A percentile compares a stretch with the other conserved stretches of the same genome.
Conservation (phyloP, 768 basidiomycete genomes). For the Tricholoma sp. region DNA sequence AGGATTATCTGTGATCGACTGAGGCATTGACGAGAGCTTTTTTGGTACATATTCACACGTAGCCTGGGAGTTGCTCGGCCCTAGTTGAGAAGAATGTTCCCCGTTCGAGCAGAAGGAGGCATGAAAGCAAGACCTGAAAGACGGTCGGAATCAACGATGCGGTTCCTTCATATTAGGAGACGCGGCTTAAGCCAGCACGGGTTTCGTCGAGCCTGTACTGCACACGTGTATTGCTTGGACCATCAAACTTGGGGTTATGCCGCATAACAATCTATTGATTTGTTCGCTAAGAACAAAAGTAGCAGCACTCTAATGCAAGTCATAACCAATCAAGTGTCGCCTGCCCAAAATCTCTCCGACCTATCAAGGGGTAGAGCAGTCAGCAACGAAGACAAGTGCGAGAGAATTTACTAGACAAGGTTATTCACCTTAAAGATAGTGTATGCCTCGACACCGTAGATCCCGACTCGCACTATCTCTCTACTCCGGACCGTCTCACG, state of each 20-base stretch:
- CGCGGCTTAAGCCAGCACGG: too few relatives aligned
- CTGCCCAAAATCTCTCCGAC: constrained; percentile 87
- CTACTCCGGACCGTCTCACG: constrained; percentile 55
- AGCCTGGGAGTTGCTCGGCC: too few relatives aligned
- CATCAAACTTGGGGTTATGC: not conserved
- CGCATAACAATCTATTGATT: not conserved
- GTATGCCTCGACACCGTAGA: constrained; percentile 85
- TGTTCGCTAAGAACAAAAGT: not conserved
- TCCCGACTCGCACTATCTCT: constrained; percentile 59
- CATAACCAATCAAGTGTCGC: constrained; percentile 76
- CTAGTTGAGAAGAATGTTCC: too few relatives aligned
- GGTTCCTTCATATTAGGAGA: too few relatives aligned
- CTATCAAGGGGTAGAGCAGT: constrained; percentile 26
- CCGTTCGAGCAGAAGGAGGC: too few relatives aligned
- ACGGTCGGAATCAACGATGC: too few relatives aligned
- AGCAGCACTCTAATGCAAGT: constrained; percentile 41
- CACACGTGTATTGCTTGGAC: not conserved
- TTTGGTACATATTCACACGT: too few relatives aligned
- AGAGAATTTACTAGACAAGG: not conserved
- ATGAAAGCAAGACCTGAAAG: too few relatives aligned
- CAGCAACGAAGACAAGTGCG: not conserved
- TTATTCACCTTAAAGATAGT: constrained; percentile 76
- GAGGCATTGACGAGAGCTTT: too few relatives aligned
- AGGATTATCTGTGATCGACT: too few relatives aligned
- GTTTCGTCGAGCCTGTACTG: not conserved